These are phyloP conservation scores for Paramecium sexaurelia DNA, from an alignment of 73 alveolate genomes.

Conservation along the genomic window DNA sequence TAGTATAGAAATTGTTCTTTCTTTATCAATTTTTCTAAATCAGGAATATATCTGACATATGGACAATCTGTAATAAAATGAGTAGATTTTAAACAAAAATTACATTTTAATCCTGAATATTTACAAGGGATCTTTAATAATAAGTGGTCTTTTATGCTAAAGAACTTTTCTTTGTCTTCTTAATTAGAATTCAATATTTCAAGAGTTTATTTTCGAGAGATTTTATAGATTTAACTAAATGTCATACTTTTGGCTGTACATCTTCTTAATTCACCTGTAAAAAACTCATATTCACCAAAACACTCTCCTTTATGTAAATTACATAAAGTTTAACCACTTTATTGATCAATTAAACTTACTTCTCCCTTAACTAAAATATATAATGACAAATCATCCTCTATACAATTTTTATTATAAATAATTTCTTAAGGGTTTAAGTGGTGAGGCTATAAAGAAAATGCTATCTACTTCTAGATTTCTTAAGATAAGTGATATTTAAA, in stretches of 20 bases:
- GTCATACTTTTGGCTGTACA: constrained; percentile 13
- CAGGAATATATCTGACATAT: constrained; percentile 14
- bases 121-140: background rate
- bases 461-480: background rate
- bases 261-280: background rate
- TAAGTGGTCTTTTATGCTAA: background rate
- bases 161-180: background rate
- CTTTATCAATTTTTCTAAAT: constrained; percentile 1
- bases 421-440: constrained; percentile 5
- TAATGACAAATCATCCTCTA: constrained; percentile 11
- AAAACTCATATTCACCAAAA: constrained; percentile 18
- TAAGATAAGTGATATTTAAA: background rate
- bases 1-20: background rate
- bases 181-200: background rate
- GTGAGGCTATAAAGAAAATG: background rate
- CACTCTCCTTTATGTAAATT: background rate
- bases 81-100: background rate
- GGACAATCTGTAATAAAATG: constrained; percentile 44
- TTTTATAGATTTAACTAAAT: background rate
- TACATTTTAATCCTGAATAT: constrained; percentile 7
- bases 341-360: background rate
- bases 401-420: background rate
- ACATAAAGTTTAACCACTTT: background rate
- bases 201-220: background rate
- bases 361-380: constrained; percentile 33